Evolutionary conservation across 441 rosid species (phyloP).

Genomic region (Francoa sonchifolia): DNA sequence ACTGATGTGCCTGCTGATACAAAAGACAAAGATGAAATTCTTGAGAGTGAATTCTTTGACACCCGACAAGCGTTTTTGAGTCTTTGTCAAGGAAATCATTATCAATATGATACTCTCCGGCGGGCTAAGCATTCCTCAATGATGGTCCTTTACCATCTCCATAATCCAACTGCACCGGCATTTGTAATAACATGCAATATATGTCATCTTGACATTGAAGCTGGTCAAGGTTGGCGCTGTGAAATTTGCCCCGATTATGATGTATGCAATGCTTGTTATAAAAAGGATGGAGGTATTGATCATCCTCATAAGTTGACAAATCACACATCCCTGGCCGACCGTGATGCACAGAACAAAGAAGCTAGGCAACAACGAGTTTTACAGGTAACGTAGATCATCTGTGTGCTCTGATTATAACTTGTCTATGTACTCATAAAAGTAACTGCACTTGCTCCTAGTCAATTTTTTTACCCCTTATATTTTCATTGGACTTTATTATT

Average conservation of each 20-base stretch:
- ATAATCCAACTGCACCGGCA: conserved; percentile 98
- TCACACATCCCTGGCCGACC: conserved; percentile 86
- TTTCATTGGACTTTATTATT: too few relatives aligned
- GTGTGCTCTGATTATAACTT: too few relatives aligned
- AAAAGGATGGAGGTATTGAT: conserved; percentile 77
- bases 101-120: conserved; percentile 94
- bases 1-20: conserved; percentile 68
- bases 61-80: conserved; percentile 98
- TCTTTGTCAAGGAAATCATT: conserved; percentile 99
- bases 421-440: too few relatives aligned
- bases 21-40: conserved; percentile 90
- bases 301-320: conserved; percentile 98
- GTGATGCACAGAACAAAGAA: conserved; percentile 96
- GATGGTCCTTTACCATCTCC: conserved; percentile 99
- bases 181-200: conserved; percentile 83
- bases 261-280: conserved; percentile 82
- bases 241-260: conserved; percentile 98
- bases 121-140: conserved; percentile 99
- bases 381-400: too few relatives aligned
- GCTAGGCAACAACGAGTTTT: conserved; percentile 82
- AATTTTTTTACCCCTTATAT: too few relatives aligned
- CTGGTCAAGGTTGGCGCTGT: conserved; percentile 99
- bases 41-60: conserved; percentile 97
- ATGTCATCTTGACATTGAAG: conserved; percentile 91
- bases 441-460: neutral